Base-by-base conservation (phyloP, 176 grass and related monocot species). In the Rhipidocladum racemiflorum region DNA sequence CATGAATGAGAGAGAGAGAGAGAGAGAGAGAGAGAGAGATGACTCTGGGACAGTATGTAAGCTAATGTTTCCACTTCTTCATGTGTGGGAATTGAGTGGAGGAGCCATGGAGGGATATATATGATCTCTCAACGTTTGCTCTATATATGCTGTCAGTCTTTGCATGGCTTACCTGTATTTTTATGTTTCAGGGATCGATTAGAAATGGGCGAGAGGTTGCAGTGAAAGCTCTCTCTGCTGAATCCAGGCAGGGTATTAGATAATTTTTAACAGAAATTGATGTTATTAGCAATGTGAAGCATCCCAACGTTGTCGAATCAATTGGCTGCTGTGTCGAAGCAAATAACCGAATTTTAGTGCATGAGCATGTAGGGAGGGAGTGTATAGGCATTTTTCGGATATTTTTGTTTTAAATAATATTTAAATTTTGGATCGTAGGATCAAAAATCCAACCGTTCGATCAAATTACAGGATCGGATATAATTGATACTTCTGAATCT, bases 241-340 rank as follows among this genome's bases (percentile, higher is more conserved):
- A 99, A 89, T 99, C 97, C 68, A 93, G 61, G 9, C 97, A 99
- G 74, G 97, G 97, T 20, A 54, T 88, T 38, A 93, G 84, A 45
- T 93, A 99, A 83, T 96, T 99, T 84, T 84, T 99, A 80, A 99
- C 97, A 16, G 97, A 99, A 61, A 99, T 99, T 46, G 87, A 96
- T 42, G 80, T 88, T 61, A 99, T 99, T 9, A 90, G 83, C 23
- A 92, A 95, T 24, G 93, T 95, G 51, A 93, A 87, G 59, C 97
- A 99, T 85, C 87, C 91, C 59, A 95, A 99, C 75, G 91, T 99
- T 29, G 93, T 99, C 2, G 93, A 99, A 69, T 61, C 96, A 43
- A 45, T 99, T 73, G 97, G 97, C 6, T 99, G 97, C 11, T 99
- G 97, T 21, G 89, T 96, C 24, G 82, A 99, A 85, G 87, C 1